Evolutionary conservation across 2,329 filamentous ascomycete genomes (phyloP).

Genomic region (Beauveria caledonica): DNA sequence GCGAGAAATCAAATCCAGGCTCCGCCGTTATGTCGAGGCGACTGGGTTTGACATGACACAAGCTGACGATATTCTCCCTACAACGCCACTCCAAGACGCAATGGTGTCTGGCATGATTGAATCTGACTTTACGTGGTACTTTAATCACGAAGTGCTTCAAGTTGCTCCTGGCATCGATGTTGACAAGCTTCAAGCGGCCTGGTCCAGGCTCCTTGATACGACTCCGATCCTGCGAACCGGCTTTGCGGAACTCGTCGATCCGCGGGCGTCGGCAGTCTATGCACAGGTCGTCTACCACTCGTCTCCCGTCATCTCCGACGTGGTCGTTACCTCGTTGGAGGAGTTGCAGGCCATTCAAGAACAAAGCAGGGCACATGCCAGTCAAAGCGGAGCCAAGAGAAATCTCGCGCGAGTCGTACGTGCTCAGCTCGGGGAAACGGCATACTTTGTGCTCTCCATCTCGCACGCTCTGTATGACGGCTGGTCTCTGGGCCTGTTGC

Average conservation of each 20-base stretch:
- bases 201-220: conserved; percentile 47
- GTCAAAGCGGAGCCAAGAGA: conserved; percentile 28
- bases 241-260: conserved; percentile 60
- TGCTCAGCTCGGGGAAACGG: conserved; percentile 23
- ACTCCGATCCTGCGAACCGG: conserved; percentile 69
- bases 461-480: conserved; percentile 87
- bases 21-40: not conserved
- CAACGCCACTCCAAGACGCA: conserved; percentile 77
- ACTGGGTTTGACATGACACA: conserved; percentile 14
- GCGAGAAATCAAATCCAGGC: not conserved
- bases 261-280: conserved; percentile 41
- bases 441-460: conserved; percentile 58
- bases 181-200: conserved; percentile 49
- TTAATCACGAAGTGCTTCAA: conserved; percentile 72
- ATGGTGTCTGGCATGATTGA: conserved; percentile 77
- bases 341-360: conserved; percentile 25
- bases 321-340: conserved; percentile 20
- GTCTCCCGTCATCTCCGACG: conserved; percentile 15
- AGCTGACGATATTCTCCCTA: conserved; percentile 57
- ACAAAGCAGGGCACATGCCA: conserved; percentile 13
- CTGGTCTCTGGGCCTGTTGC: conserved; percentile 69
- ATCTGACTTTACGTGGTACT: conserved; percentile 69
- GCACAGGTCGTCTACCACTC: conserved; percentile 38
- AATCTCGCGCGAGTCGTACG: conserved; percentile 43
- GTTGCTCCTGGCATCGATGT: conserved; percentile 48